Percentiles rank a stretch among this genome's conserved stretches.
Conservation (phyloP, 2,329 filamentous ascomycete species). For the Colletotrichum limetticola region DNA sequence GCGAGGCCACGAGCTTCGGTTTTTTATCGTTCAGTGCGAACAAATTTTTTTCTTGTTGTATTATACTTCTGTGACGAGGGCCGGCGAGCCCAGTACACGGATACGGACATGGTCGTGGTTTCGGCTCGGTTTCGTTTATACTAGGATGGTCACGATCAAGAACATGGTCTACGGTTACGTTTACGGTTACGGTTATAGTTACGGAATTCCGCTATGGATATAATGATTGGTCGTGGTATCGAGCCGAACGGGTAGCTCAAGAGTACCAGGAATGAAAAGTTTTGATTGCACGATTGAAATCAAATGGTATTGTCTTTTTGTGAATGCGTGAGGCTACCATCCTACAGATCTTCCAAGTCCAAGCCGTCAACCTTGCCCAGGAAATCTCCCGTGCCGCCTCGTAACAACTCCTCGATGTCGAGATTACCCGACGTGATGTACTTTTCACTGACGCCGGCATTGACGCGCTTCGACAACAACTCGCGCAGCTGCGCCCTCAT, state of each 20-base stretch:
- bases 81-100: not conserved
- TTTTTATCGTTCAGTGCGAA: not conserved
- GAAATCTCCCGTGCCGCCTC: slow-evolving; percentile 73
- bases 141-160: not conserved
- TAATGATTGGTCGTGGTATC: not conserved
- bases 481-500: slow-evolving; percentile 78
- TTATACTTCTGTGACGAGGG: not conserved
- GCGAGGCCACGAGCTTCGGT: not conserved
- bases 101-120: not conserved
- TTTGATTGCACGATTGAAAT: not conserved
- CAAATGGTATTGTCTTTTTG: not conserved
- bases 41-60: no score
- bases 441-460: slow-evolving; percentile 86
- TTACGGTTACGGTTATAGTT: not conserved
- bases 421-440: slow-evolving; percentile 88
- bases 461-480: slow-evolving; percentile 78
- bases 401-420: slow-evolving; percentile 79
- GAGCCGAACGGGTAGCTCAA: not conserved
- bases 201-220: not conserved
- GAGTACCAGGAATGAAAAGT: not conserved
- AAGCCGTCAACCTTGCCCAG: slow-evolving; percentile 63
- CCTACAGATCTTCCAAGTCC: slow-evolving; percentile 47
- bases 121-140: not conserved
- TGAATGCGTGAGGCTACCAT: not conserved
- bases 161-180: not conserved